Conservation (phyloP, 257 asterid species). For the Anisodus acutangulus region DNA sequence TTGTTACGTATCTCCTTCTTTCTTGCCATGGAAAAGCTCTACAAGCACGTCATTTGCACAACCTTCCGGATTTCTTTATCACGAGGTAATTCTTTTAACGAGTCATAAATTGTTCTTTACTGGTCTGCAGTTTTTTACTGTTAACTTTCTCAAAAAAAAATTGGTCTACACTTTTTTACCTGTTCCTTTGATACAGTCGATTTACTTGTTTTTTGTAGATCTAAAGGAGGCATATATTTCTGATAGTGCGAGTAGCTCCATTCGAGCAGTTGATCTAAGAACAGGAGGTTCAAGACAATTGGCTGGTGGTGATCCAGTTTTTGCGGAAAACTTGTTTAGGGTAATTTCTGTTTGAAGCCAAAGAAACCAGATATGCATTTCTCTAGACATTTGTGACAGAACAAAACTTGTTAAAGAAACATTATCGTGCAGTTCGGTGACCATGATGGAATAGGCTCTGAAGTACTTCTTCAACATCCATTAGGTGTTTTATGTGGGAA, state of each 20-base stretch:
- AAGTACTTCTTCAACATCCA: slow-evolving; percentile 97
- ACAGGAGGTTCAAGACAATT: slow-evolving; percentile 92
- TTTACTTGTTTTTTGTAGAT: slow-evolving; percentile 48
- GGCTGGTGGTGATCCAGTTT: slow-evolving; percentile 92
- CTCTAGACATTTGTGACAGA: slow-evolving; percentile 12
- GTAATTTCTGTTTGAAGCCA: slow-evolving; percentile 45
- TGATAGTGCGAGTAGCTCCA: slow-evolving; percentile 99
- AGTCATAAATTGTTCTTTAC: neutral
- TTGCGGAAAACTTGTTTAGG: slow-evolving; percentile 88
- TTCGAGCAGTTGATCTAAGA: slow-evolving; percentile 82
- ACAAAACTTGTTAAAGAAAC: slow-evolving; percentile 23
- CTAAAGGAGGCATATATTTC: slow-evolving; percentile 87
- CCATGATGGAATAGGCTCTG: slow-evolving; percentile 88
- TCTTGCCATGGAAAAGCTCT: slow-evolving; percentile 54
- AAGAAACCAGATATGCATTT: slow-evolving; percentile 7
- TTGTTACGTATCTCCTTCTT: neutral
- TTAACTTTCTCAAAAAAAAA: neutral
- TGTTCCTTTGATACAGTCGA: slow-evolving; percentile 27
- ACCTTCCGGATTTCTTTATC: slow-evolving; percentile 93
- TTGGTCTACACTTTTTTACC: neutral
- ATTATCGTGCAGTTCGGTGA: slow-evolving; percentile 77
- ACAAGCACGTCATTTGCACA: slow-evolving; percentile 86
- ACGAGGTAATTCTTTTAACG: slow-evolving; percentile 50
- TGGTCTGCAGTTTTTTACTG: neutral
- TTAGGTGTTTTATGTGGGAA: slow-evolving; percentile 78